phyloP scores from a whole-genome alignment of 495 filamentous ascomycete species.

The Paragyromitra xinjiangensis region DNA sequence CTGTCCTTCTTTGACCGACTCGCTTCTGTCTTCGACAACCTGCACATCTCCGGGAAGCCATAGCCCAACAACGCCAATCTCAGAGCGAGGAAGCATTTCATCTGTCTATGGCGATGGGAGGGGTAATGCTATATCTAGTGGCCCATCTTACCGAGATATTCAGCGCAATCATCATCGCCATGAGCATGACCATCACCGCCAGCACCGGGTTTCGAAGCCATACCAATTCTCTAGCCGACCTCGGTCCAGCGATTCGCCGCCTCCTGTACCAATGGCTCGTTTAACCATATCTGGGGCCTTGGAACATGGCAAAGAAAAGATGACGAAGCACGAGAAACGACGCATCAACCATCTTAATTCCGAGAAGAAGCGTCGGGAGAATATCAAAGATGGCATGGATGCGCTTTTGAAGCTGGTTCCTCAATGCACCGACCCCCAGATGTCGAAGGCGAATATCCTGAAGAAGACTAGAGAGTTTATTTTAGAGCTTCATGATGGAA shows the following conservation, averaged over 20 bases:
- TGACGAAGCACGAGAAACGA: constrained; percentile 56
- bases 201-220: constrained; percentile 40
- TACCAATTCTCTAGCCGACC: constrained; percentile 36
- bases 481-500: constrained; percentile 43
- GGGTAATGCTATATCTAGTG: constrained; percentile 27
- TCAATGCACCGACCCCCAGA: constrained; percentile 51
- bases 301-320: constrained; percentile 46
- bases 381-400: constrained; percentile 58
- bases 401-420: constrained; percentile 57
- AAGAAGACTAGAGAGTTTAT: constrained; percentile 56
- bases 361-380: constrained; percentile 57
- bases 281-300: constrained; percentile 8
- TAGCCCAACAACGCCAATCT: constrained; percentile 46
- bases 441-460: constrained; percentile 56
- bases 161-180: constrained; percentile 39
- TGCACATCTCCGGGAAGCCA: constrained; percentile 45
- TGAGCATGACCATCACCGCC: constrained; percentile 38
- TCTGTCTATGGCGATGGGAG: constrained; percentile 37
- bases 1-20: constrained; percentile 54
- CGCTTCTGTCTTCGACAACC: constrained; percentile 37
- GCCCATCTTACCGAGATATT: constrained; percentile 34
- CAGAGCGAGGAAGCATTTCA: constrained; percentile 40
- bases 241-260: constrained; percentile 33
- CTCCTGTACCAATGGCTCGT: constrained; percentile 29
- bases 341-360: constrained; percentile 56